Evolutionary conservation across 345 rosid genomes (phyloP), one percentile per base, ranked within the genome.

Genomic region (Citropsis articulata): DNA sequence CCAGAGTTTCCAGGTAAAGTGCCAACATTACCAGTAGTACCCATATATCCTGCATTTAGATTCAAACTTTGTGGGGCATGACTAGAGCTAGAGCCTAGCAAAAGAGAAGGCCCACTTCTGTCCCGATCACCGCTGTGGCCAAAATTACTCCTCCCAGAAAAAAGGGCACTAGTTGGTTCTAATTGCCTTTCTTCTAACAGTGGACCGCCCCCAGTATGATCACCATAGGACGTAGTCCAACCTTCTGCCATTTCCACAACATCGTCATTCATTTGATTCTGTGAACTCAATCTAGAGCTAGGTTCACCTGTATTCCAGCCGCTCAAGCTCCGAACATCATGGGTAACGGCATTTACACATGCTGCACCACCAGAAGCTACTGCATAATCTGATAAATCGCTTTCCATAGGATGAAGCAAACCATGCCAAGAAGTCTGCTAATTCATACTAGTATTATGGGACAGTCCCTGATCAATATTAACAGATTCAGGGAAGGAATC

Each of bases 231-330:
- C 76, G 92, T 73, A 68, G 90, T 36, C 79, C 87, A 80, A 83
- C 78, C 81, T 57, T 85, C 85, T 71, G 89, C 92, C 80, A 84
- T 82, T 81, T 90, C 85, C 71, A 85, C 76, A 71, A 74, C 88
- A 83, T 82, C 85, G 66, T 85, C 82, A 69, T 69, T 78, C 64
- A 78, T 83, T 78, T 85, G 91, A 82, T 85, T 79, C 83, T 85
- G 87, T 38, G 80, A 50, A 69, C 77, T 82, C 18, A 79, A 76
- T 65, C 86, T 75, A 38, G 93, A 87, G 84, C 93, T 88, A 42
- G 94, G 81, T 78, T 93, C 98, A 59, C 93, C 91, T 36, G 81
- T 83, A 82, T 77, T 91, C 97, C 91, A 90, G 80, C 88, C 83
- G 79, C 83, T 75, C 73, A 81, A 86, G 75, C 73, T 77, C 65